Percentiles rank a stretch among this genome's conserved stretches.
phyloP scores from a whole-genome alignment of 768 basidiomycete genomes.

The Panaeolus cyanescens region DNA sequence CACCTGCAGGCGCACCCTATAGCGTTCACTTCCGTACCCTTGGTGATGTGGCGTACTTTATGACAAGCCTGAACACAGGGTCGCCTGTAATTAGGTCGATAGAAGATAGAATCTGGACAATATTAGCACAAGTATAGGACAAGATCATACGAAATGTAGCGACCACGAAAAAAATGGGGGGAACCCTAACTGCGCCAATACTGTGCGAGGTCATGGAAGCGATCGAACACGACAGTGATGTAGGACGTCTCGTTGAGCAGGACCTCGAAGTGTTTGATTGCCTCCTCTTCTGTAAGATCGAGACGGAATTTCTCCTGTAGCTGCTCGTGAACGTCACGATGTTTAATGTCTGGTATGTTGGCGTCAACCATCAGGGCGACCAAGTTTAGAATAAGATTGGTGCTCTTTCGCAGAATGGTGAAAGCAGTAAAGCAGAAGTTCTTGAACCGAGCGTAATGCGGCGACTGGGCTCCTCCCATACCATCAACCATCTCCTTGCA shows the following conservation, averaged over 20 bases:
- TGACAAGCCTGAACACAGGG: constrained; percentile 81
- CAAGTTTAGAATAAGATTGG: constrained; percentile 95
- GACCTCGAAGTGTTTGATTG: constrained; percentile 95
- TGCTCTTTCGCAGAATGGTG: constrained; percentile 92
- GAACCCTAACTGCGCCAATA: constrained; percentile 73
- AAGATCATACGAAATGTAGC: constrained; percentile 4
- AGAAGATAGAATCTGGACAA: constrained; percentile 61
- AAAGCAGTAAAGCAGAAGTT: constrained; percentile 98
- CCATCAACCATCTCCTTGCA: constrained; percentile 99
- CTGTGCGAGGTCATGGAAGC: constrained; percentile 90
- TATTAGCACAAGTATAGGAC: constrained; percentile 24
- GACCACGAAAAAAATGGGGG: not conserved
- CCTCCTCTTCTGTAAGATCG: constrained; percentile 94
- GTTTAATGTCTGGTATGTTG: constrained; percentile 96
- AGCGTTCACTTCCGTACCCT: constrained; percentile 85
- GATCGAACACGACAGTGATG: constrained; percentile 89
- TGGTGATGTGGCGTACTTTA: constrained; percentile 92
- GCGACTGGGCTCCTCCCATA: constrained; percentile 95
- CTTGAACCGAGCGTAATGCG: constrained; percentile 97
- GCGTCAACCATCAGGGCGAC: constrained; percentile 98
- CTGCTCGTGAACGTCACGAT: constrained; percentile 83
- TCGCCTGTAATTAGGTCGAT: constrained; percentile 53
- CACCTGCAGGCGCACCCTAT: constrained; percentile 58
- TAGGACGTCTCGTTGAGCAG: constrained; percentile 94
- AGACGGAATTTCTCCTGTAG: constrained; percentile 97